Evolutionary conservation across 345 rosid genomes (phyloP).

Genomic region (Syzygium aqueum): DNA sequence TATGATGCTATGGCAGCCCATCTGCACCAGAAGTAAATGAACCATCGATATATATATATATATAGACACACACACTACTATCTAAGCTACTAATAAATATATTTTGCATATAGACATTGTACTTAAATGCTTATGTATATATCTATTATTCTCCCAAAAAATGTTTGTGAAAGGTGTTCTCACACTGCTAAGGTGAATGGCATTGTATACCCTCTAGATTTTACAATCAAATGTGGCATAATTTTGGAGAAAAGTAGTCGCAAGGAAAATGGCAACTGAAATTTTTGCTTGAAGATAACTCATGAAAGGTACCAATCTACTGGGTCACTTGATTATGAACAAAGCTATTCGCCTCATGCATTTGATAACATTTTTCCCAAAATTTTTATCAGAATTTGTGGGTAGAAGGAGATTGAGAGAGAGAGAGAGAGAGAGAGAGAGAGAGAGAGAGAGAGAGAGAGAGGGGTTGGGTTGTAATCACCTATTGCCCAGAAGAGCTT

Average conservation of each 20-base stretch:
- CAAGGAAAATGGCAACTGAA: neutral
- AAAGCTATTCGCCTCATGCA: neutral
- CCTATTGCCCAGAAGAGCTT: conserved; percentile 41
- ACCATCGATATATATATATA: neutral
- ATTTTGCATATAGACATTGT: neutral
- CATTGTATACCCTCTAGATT: neutral
- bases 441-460: accelerated
- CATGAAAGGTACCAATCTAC: neutral
- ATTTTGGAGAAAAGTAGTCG: neutral
- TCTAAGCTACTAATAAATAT: neutral
- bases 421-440: neutral
- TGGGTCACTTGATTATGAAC: neutral
- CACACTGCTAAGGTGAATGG: neutral
- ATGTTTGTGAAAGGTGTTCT: neutral
- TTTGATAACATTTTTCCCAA: neutral
- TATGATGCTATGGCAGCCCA: conserved; percentile 47
- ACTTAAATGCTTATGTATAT: neutral
- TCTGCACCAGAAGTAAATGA: conserved; percentile 11
- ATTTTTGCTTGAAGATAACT: neutral
- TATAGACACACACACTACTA: neutral
- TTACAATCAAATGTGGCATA: neutral
- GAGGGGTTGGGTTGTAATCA: neutral
- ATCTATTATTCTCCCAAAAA: neutral
- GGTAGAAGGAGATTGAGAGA: neutral
- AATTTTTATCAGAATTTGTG: neutral